Base-by-base conservation (phyloP, 495 filamentous ascomycete genomes). In the Tuber magnatum region DNA sequence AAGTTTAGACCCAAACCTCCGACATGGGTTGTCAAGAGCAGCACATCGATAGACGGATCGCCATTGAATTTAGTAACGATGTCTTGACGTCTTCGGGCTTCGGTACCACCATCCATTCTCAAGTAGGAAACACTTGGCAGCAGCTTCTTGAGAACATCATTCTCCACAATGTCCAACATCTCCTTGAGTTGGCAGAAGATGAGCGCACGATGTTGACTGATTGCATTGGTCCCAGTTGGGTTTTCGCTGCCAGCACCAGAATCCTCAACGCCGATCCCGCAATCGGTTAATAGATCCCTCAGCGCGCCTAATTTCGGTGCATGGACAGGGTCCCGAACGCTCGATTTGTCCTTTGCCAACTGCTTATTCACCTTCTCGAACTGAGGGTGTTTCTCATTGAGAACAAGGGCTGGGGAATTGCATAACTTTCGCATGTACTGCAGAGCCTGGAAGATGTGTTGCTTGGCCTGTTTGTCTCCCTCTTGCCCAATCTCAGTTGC, bases 151-250 rank as follows among this genome's bases (percentile, higher is more conserved):
- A 99, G 85, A 9, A 99, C 95, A 70, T 93, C 92, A 76, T 91
- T 92, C 81, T 97, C 94, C 18, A 99, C 96, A 86, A 98, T 97
- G 83, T 98, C 96, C 32, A 98, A 86, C 96, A 98, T 99, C 83
- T 98, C 96, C 83, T 97, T 97, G 92, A 98, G 96, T 82, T 99
- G 95, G 81, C 94, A 99, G 87, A 99, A 99, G 79, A 99, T 92
- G 72, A 99, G 88, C 3, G 96, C 96, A 65, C 95, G 92, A 79
- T 99, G 95, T 7, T 93, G 95, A 77, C 92, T 94, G 83, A 98
- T 94, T 69, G 92, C 94, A 42, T 87, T 91, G 22, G 90, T 88
- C 72, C 91, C 92, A 2, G 90, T 88, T 5, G 89, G 89, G 35
- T 91, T 80, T 69, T 89, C 88, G 68, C 86, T 85, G 78, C 87